Percentiles rank a stretch among this genome's conserved stretches.
phyloP scores from a whole-genome alignment of 1,284 basidiomycete species.

The Athelia psychrophila region DNA sequence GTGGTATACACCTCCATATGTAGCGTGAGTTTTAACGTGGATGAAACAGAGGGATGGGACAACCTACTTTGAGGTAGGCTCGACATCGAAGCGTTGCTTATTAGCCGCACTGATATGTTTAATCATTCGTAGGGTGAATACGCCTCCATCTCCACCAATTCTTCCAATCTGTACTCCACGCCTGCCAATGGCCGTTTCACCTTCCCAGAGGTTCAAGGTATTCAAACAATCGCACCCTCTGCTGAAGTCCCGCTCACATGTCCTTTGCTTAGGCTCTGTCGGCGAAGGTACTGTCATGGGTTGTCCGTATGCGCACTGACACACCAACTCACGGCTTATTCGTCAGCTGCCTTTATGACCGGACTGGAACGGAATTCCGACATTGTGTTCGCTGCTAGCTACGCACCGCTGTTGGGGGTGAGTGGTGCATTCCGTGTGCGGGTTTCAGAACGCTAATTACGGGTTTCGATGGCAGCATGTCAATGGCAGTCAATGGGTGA shows the following conservation, averaged over 20 bases:
- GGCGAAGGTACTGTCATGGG: too few relatives aligned
- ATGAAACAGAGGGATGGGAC: conserved; percentile 42
- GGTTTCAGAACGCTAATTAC: neutral
- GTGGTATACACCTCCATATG: neutral
- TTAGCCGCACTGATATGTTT: neutral
- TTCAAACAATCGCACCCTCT: conserved; percentile 5
- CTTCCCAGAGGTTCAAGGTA: conserved; percentile 59
- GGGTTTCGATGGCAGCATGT: conserved; percentile 38
- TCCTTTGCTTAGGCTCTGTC: too few relatives aligned
- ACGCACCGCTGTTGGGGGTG: conserved; percentile 62
- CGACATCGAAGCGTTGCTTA: too few relatives aligned
- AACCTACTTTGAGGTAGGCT: conserved; percentile 50
- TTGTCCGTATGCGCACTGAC: too few relatives aligned
- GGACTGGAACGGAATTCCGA: conserved; percentile 60
- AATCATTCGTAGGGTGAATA: conserved; percentile 55
- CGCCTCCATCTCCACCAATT: conserved; percentile 62
- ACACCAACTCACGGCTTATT: too few relatives aligned
- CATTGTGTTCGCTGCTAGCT: conserved; percentile 63
- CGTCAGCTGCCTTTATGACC: conserved; percentile 63
- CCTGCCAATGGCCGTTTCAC: conserved; percentile 49
- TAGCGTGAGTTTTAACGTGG: neutral
- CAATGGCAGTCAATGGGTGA: conserved; percentile 53
- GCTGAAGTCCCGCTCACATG: too few relatives aligned
- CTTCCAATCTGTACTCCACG: conserved; percentile 49
- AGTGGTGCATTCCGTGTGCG: conserved; percentile 8